These are phyloP conservation scores for Zancudomyces culisetae DNA, from an alignment of 371 early-diverging fungal genomes.

Conservation along the genomic window DNA sequence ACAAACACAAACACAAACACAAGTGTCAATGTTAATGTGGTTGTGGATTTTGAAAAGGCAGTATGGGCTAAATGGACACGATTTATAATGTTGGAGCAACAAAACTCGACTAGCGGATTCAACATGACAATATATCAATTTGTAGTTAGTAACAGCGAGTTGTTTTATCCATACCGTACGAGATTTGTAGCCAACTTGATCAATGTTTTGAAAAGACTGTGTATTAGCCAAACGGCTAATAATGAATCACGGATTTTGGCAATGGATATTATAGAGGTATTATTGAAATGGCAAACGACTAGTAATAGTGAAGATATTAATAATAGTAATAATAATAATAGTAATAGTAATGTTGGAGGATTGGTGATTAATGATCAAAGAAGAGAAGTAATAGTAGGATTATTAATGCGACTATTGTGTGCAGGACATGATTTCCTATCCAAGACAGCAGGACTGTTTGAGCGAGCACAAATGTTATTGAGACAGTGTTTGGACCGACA, in stretches of 20 bases:
- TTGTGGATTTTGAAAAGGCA: slow-evolving; percentile 34
- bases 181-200: slow-evolving; percentile 81
- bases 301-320: slow-evolving; percentile 25
- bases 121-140: slow-evolving; percentile 76
- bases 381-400: slow-evolving; percentile 20
- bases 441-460: slow-evolving; percentile 16
- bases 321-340: too few species aligned
- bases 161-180: slow-evolving; percentile 72
- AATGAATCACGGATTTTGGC: slow-evolving; percentile 71
- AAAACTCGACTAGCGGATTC: slow-evolving; percentile 67
- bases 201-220: slow-evolving; percentile 63
- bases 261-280: slow-evolving; percentile 73
- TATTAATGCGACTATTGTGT: slow-evolving; percentile 22
- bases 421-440: slow-evolving; percentile 21
- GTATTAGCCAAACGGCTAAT: slow-evolving; percentile 62
- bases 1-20: neutral
- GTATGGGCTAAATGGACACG: slow-evolving; percentile 78
- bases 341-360: neutral
- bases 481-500: slow-evolving; percentile 13
- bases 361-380: slow-evolving; percentile 14
- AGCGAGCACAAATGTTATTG: slow-evolving; percentile 14
- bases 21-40: too few species aligned
- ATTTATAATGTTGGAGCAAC: slow-evolving; percentile 75
- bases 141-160: slow-evolving; percentile 67
- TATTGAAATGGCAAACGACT: slow-evolving; percentile 69